Percentiles rank a stretch among this genome's conserved stretches.
Conservation (phyloP, 2,329 filamentous ascomycete genomes). For the Arthrinium phaeospermum region DNA sequence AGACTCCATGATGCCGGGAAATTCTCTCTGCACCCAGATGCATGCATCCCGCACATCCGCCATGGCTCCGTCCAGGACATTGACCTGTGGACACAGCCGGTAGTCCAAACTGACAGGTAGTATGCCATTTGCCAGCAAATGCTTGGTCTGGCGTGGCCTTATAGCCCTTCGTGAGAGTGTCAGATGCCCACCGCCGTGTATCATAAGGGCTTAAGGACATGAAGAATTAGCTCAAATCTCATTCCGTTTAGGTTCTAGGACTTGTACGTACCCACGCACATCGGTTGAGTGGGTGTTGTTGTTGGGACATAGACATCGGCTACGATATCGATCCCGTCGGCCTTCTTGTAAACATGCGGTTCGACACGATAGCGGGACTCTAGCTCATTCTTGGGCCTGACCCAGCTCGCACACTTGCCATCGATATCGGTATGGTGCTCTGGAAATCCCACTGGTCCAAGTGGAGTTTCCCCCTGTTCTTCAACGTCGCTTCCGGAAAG, state of each 20-base stretch:
- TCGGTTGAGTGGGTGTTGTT: constrained; percentile 16
- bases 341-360: constrained; percentile 30
- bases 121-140: constrained; percentile 46
- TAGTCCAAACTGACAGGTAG: constrained; percentile 57
- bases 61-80: constrained; percentile 52
- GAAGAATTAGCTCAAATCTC: background rate
- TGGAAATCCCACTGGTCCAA: too few species aligned
- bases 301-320: constrained; percentile 43
- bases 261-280: background rate
- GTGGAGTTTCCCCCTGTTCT: background rate
- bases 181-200: constrained; percentile 52
- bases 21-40: constrained; percentile 42
- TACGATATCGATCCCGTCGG: constrained; percentile 27
- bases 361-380: constrained; percentile 18
- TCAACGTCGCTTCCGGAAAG: background rate
- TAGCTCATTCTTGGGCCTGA: background rate
- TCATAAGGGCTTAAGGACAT: constrained; percentile 44
- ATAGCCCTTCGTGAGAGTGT: constrained; percentile 46
- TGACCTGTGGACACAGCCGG: constrained; percentile 55
- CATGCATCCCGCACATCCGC: constrained; percentile 50
- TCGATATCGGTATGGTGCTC: too few species aligned
- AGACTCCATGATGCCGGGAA: constrained; percentile 35
- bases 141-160: constrained; percentile 42
- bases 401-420: background rate
- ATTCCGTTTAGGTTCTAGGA: background rate